A percentile compares a stretch with the other conserved stretches of the same genome.
These are phyloP conservation scores for Eleusine indica DNA, from an alignment of 176 grass and related monocot species.

Conservation along the genomic window DNA sequence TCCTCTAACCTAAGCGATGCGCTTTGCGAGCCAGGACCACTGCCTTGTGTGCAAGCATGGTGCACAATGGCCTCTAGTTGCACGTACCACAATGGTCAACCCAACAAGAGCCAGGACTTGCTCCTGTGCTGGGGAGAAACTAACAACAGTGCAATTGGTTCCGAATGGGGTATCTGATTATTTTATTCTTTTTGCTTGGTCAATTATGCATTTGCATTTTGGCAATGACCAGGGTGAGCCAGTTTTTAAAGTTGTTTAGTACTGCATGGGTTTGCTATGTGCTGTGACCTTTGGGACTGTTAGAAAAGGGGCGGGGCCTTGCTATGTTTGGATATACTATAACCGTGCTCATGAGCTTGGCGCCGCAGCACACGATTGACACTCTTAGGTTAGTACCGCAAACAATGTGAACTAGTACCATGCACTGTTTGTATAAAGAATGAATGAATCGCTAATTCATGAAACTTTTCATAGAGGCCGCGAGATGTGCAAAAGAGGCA, in stretches of 20 bases:
- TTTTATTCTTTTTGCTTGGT: constrained; percentile 18
- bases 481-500: neutral
- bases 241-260: neutral
- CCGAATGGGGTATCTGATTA: neutral
- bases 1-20: neutral
- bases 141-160: constrained; percentile 19
- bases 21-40: constrained; percentile 23
- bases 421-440: too few species aligned
- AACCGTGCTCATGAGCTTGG: too few species aligned
- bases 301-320: too few species aligned
- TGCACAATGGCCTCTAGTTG: neutral
- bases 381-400: too few species aligned
- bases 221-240: neutral
- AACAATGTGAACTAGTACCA: too few species aligned
- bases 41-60: neutral
- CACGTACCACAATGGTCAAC: neutral
- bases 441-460: neutral
- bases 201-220: constrained; percentile 9
- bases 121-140: neutral
- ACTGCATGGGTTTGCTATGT: too few species aligned
- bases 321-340: neutral
- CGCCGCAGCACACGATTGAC: too few species aligned
- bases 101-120: constrained; percentile 18
- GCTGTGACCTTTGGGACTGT: too few species aligned
- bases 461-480: neutral